These are phyloP conservation scores for Candida smagusa DNA, from an alignment of 1,139 yeast genomes.

Conservation along the genomic window DNA sequence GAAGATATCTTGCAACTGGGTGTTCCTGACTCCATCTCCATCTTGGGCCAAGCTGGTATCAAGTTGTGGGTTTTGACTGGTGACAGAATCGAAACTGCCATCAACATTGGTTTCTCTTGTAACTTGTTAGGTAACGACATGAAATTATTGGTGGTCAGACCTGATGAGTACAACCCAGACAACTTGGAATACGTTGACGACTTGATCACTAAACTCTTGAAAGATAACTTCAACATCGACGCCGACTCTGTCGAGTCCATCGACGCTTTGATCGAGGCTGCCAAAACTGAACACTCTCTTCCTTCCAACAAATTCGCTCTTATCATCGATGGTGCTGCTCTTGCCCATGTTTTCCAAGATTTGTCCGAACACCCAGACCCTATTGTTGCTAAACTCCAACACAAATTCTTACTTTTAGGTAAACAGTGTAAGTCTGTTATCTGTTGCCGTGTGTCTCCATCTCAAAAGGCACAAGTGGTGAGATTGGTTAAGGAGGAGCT, in stretches of 20 bases:
- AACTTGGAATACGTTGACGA: conserved; percentile 28
- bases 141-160: conserved; percentile 70
- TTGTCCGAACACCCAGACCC: conserved; percentile 10
- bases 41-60: conserved; percentile 85
- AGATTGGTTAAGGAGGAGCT: conserved; percentile 48
- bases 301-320: conserved; percentile 49
- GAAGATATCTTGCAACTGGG: conserved; percentile 95
- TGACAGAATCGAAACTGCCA: conserved; percentile 96
- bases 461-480: conserved; percentile 61
- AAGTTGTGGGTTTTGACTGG: conserved; percentile 97
- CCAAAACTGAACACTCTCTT: conserved; percentile 48
- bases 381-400: conserved; percentile 13
- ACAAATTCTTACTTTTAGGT: conserved; percentile 53
- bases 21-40: conserved; percentile 89
- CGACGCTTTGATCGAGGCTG: conserved; percentile 34
- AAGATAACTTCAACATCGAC: conserved; percentile 36
- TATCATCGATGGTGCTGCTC: conserved; percentile 56
- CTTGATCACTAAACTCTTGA: conserved; percentile 37
- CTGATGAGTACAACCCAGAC: conserved; percentile 17
- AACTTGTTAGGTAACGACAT: conserved; percentile 81
- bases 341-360: conserved; percentile 38
- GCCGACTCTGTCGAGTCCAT: conserved; percentile 24
- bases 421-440: conserved; percentile 59
- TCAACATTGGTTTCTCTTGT: conserved; percentile 95
- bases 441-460: conserved; percentile 65